Base-by-base conservation (phyloP, 768 basidiomycete genomes). In the Podaxis carcinomalis region DNA sequence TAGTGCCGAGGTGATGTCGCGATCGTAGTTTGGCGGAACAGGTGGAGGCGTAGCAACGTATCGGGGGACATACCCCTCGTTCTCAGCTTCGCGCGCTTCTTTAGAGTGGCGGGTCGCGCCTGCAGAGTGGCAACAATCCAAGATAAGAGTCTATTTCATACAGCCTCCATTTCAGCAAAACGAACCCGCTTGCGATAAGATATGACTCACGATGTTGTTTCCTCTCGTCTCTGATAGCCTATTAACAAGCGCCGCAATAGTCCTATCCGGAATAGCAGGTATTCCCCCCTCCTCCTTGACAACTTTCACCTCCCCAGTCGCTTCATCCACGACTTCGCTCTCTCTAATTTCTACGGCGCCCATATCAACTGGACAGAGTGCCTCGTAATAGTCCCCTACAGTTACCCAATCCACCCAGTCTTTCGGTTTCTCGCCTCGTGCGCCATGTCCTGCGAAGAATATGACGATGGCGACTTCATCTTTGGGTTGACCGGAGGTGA, bases 381-480 rank as follows among this genome's bases (percentile, higher is more conserved):
- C 68, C 59, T 75, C 77, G 59, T 75, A 77, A 40, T 68, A 66
- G 14, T 61, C 66, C 35, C 66, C 73, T 44, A 61, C 65, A 23
- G 68, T 71, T 50, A 62, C 63, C 68, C 65, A 71, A 40, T 70
- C 68, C 1, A 19, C 59, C 77, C 73, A 73, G 0, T 60, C 64
- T 0, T 0, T 1, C 0, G 80, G 80, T 49, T 70, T 72, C 1
- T 66, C 46, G 14, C 68, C 65, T 35, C 74, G 66, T 5, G 73
- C 69, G n/a, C 80, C 80, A 55, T 81, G 80, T 13, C 79, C 80
- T 19, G 80, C 74, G 51, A 72, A 82, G 62, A 74, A 81, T 36
- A 81, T 75, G 44, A 80, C 53, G 36, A 80, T 76, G 6, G 75
- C 69, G 51, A 73, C 71, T 9, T 71, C 67, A 70, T 53, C 54